These are phyloP conservation scores for Paspalum notatum DNA, from an alignment of 176 grass and related monocot species.

Conservation along the genomic window DNA sequence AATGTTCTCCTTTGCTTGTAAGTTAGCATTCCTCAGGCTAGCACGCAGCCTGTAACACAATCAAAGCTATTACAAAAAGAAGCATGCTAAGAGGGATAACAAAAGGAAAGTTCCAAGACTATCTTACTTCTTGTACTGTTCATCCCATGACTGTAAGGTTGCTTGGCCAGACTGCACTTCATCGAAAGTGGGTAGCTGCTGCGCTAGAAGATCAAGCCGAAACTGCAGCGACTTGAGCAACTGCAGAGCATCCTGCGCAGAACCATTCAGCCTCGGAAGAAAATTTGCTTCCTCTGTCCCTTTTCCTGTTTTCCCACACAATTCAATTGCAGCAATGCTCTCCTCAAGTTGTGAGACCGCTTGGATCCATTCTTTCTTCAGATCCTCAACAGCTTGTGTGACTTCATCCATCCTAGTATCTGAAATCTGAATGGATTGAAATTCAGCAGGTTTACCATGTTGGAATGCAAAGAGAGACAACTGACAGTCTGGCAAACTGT, in stretches of 20 bases:
- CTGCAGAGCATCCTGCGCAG: conserved; percentile 69
- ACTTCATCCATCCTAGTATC: conserved; percentile 72
- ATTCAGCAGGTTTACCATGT: not conserved
- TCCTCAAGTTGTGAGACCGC: conserved; percentile 55
- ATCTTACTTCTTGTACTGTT: conserved; percentile 66
- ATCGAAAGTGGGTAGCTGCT: conserved; percentile 79
- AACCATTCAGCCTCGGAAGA: conserved; percentile 71
- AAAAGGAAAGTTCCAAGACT: not conserved
- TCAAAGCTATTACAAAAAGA: not conserved
- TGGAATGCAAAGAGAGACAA: not conserved
- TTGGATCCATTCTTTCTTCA: conserved; percentile 77
- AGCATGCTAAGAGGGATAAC: not conserved
- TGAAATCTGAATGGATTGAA: conserved; percentile 5
- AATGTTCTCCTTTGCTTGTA: conserved; percentile 87
- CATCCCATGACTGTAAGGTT: conserved; percentile 72
- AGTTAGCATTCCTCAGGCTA: conserved; percentile 73
- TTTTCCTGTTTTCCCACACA: conserved; percentile 65
- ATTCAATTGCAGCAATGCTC: conserved; percentile 55
- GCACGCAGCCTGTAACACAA: conserved; percentile 53
- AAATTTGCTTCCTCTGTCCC: conserved; percentile 70
- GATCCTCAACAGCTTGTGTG: conserved; percentile 63
- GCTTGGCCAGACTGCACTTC: conserved; percentile 65
- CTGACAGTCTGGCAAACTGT: not conserved
- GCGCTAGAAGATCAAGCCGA: conserved; percentile 67
- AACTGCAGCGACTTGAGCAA: conserved; percentile 79